Conservation (phyloP, 2,329 filamentous ascomycete species). For the Amphichorda felina region DNA sequence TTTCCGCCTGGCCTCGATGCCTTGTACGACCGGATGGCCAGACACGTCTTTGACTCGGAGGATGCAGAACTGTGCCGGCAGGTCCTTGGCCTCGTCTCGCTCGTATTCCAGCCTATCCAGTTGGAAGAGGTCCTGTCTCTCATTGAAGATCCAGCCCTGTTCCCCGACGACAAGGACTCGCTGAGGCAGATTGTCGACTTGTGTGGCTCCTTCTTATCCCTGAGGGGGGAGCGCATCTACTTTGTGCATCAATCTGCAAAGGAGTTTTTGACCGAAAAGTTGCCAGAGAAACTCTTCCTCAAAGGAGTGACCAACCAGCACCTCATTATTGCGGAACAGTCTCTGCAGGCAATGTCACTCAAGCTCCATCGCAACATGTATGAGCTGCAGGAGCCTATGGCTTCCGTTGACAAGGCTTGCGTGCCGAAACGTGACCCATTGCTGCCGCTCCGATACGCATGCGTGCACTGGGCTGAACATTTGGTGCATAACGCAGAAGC, state of each 20-base stretch:
- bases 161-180: constrained; percentile 4
- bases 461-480: constrained; percentile 10
- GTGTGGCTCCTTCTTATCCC: constrained; percentile 25
- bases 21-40: constrained; percentile 23
- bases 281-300: background rate
- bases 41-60: constrained; percentile 10
- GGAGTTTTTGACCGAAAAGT: constrained; percentile 12
- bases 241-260: constrained; percentile 29
- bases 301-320: constrained; percentile 8
- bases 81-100: constrained; percentile 8
- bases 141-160: constrained; percentile 4
- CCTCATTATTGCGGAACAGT: constrained; percentile 17
- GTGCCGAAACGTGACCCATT: constrained; percentile 7
- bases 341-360: constrained; percentile 15
- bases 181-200: constrained; percentile 14
- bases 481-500: too few relatives aligned
- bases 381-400: constrained; percentile 8
- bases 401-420: constrained; percentile 1
- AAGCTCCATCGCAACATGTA: constrained; percentile 22
- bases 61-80: constrained; percentile 5
- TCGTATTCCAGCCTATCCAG: constrained; percentile 18
- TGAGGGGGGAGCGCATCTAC: constrained; percentile 14
- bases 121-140: constrained; percentile 16
- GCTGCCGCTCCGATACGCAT: constrained; percentile 7
- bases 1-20: constrained; percentile 17